A percentile compares a stretch with the other conserved stretches of the same genome.
Conservation (phyloP, 2,329 filamentous ascomycete species). For the Aureobasidium sp. region DNA sequence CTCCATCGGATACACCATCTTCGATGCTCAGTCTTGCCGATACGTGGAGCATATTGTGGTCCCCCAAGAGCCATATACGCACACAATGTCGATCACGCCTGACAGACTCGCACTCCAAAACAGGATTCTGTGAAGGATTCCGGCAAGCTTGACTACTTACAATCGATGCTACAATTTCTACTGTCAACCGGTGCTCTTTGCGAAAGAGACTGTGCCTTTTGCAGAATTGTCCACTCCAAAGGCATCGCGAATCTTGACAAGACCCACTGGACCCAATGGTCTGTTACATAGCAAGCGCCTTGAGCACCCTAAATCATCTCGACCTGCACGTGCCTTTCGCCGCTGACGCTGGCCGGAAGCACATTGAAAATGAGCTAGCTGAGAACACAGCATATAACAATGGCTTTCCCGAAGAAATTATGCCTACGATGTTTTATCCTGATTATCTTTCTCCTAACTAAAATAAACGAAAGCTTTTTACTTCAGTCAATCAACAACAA, state of each 20-base stretch:
- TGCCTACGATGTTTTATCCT: no score
- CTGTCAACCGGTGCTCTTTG: background rate
- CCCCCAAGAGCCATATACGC: background rate
- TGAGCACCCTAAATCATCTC: background rate
- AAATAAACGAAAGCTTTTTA: background rate
- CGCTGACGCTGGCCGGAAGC: background rate
- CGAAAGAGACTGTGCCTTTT: background rate
- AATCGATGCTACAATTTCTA: background rate
- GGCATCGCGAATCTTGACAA: background rate
- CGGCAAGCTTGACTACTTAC: background rate
- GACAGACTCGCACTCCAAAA: background rate
- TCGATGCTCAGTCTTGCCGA: background rate
- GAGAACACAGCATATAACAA: background rate
- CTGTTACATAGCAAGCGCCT: background rate
- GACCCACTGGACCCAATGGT: background rate
- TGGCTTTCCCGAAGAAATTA: background rate
- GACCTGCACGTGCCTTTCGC: background rate
- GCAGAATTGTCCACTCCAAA: background rate
- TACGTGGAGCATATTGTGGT: background rate
- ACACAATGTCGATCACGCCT: background rate
- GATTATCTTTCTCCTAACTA: background rate
- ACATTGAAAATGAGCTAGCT: background rate
- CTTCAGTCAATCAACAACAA: background rate
- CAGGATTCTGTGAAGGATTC: background rate
- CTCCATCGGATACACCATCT: background rate